Percentiles rank a stretch among this genome's conserved stretches.
Evolutionary conservation across 2,329 filamentous ascomycete species (phyloP).

Genomic region (Penicillium digitatum): DNA sequence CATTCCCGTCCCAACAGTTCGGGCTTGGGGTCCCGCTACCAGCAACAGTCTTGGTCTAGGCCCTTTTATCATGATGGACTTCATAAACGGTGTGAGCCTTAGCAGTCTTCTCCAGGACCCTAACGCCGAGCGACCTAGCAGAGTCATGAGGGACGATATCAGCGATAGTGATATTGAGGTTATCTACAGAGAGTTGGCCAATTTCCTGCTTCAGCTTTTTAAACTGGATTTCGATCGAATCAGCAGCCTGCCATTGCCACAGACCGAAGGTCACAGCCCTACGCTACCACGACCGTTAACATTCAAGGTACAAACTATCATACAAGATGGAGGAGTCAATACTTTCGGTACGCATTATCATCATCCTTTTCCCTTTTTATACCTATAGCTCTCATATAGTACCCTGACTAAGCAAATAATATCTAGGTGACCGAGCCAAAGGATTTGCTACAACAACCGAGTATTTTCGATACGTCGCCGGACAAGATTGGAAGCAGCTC

Average conservation of each 20-base stretch:
- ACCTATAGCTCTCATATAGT: background rate
- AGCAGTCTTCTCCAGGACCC: constrained; percentile 27
- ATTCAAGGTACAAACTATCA: constrained; percentile 33
- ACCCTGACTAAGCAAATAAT: constrained; percentile 17
- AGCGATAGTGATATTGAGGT: constrained; percentile 24
- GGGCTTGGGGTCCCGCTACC: constrained; percentile 27
- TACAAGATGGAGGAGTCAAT: constrained; percentile 32
- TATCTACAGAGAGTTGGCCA: constrained; percentile 28
- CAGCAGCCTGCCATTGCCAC: constrained; percentile 25
- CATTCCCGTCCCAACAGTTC: constrained; percentile 27
- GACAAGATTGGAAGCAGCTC: constrained; percentile 36
- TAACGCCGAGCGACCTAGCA: constrained; percentile 39
- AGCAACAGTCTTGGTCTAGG: constrained; percentile 26
- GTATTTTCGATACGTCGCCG: constrained; percentile 33
- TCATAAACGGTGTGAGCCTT: constrained; percentile 26
- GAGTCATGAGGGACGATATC: constrained; percentile 38
- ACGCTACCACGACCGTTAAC: constrained; percentile 29
- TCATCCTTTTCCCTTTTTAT: background rate
- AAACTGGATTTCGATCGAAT: constrained; percentile 30
- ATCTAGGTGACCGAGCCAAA: constrained; percentile 22
- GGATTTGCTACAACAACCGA: constrained; percentile 30
- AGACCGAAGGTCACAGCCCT: constrained; percentile 10
- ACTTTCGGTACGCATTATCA: constrained; percentile 20
- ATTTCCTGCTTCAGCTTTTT: constrained; percentile 30
- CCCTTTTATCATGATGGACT: constrained; percentile 33